Evolutionary conservation across 1,139 yeast genomes (phyloP), one percentile per base, ranked within the genome.

Genomic region (Hyphopichia burtonii): DNA sequence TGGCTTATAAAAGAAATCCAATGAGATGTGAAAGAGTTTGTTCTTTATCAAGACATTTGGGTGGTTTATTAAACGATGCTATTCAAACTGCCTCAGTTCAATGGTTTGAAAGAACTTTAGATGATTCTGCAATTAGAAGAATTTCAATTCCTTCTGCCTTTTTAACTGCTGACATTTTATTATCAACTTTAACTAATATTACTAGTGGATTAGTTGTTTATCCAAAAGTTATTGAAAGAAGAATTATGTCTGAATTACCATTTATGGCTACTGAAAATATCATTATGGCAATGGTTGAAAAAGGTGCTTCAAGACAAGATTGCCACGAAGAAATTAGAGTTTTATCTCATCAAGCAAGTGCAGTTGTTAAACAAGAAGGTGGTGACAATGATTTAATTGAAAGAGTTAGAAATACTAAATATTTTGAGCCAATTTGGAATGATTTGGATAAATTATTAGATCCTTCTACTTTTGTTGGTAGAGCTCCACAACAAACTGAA

Each of bases 1-100:
- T 93, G 99, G 99, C 99, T 23, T 93, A 93, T 77, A 93, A 93
- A 80, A 87, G 99, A 74, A 93, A 93, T 75, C 99, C 99, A 66
- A 93, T 93, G 99, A 86, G 99, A 75, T 86, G 94, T 63, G 99
- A 93, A 74, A 85, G 99, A 66, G 98, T 93, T 47, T 93, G 99
- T 72, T 93, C 99, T 20, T 78, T 94, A 54, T 82, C 98, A 22
- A 87, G 99, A 75, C 98, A 93, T 67, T 69, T 93, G 67, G 96
- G 96, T 53, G 86, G 96, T 17, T 75, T 90, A 56, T 86, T 86
- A 72, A 89, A 78, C 61, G 98, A 93, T 66, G 95, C 97, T 41
- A 85, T 93, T 54, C 94, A 90, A 69, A 93, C 99, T 42, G 95
- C 98, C 11, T 85, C 96, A 31, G 97, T 94, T 37, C 99, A 94